Conservation (phyloP, 1,139 yeast genomes). For the Wickerhamiella pararugosa region DNA sequence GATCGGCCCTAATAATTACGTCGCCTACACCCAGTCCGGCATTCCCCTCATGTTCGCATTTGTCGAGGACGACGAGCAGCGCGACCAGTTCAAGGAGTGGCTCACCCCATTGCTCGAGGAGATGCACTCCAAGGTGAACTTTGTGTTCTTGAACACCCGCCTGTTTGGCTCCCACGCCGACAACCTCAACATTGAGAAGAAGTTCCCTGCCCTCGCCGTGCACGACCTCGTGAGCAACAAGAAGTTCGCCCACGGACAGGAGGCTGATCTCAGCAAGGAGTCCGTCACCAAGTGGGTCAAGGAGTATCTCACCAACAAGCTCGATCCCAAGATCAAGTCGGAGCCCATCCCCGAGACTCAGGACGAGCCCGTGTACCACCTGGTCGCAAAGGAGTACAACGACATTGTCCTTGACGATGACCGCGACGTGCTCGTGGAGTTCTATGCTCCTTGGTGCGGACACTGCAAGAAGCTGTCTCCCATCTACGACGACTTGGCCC, state of each 20-base stretch:
- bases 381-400: slow-evolving; percentile 78
- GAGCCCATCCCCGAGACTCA: slow-evolving; percentile 69
- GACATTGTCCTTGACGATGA: slow-evolving; percentile 47
- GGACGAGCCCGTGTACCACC: slow-evolving; percentile 54
- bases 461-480: slow-evolving; percentile 97
- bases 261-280: slow-evolving; percentile 29
- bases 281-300: slow-evolving; percentile 47
- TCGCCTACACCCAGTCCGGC: slow-evolving; percentile 53
- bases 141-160: slow-evolving; percentile 77
- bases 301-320: slow-evolving; percentile 47
- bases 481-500: slow-evolving; percentile 74
- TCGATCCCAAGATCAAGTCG: slow-evolving; percentile 64
- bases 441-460: slow-evolving; percentile 99
- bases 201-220: slow-evolving; percentile 82
- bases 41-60: slow-evolving; percentile 81
- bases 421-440: slow-evolving; percentile 84
- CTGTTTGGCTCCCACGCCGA: slow-evolving; percentile 81
- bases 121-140: slow-evolving; percentile 67
- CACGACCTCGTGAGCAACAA: slow-evolving; percentile 54
- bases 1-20: slow-evolving; percentile 68
- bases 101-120: slow-evolving; percentile 54
- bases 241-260: slow-evolving; percentile 59
- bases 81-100: slow-evolving; percentile 36
- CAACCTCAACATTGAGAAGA: slow-evolving; percentile 68
- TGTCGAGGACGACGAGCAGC: slow-evolving; percentile 56